A percentile compares a stretch with the other conserved stretches of the same genome.
phyloP scores from a whole-genome alignment of 768 basidiomycete genomes.

The Russula griseocarnosa region DNA sequence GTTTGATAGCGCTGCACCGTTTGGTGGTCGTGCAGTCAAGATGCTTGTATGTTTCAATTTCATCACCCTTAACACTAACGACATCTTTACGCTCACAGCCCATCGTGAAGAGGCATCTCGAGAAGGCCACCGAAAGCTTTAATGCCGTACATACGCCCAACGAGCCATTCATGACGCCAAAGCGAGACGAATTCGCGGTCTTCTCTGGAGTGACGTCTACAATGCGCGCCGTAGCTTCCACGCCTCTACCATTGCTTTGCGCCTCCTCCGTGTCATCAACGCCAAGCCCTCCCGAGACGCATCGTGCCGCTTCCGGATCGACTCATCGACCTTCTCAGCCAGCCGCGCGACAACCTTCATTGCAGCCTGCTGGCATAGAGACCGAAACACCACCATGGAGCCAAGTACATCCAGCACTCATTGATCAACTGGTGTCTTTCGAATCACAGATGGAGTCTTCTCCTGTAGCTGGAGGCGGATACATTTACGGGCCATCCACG shows the following conservation, averaged over 20 bases:
- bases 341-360: background rate
- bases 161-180: conserved; percentile 58
- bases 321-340: background rate
- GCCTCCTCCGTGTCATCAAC: conserved; percentile 23
- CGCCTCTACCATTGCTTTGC: conserved; percentile 24
- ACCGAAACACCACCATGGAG: conserved; percentile 11
- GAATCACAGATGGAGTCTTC: conserved; percentile 31
- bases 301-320: background rate
- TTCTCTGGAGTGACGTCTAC: conserved; percentile 75
- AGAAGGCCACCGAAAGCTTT: conserved; percentile 41
- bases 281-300: background rate
- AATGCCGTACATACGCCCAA: conserved; percentile 50
- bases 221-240: conserved; percentile 44
- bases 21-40: conserved; percentile 66
- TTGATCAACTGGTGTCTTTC: conserved; percentile 35
- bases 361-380: background rate
- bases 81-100: conserved; percentile 42
- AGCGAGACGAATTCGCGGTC: conserved; percentile 65
- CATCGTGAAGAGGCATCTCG: conserved; percentile 55
- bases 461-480: conserved; percentile 23
- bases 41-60: conserved; percentile 50
- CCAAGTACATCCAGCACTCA: conserved; percentile 34
- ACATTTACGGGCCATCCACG: conserved; percentile 2
- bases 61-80: background rate
- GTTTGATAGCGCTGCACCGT: conserved; percentile 56